Conservation (phyloP, 805 yeast genomes). For the Saturnispora gosingensis region DNA sequence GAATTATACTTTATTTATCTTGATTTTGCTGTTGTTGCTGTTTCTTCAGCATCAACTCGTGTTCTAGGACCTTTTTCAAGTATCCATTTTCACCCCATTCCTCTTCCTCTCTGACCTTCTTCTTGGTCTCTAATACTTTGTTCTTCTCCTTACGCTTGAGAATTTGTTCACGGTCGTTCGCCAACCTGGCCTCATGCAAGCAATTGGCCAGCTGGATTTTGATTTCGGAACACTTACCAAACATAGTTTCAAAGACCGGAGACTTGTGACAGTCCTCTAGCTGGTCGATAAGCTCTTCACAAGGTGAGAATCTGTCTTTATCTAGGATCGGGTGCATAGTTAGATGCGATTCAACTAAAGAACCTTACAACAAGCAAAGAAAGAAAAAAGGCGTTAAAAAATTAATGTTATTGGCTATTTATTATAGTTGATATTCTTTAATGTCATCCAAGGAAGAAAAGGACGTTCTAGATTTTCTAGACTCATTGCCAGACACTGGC, state of each 20-base stretch:
- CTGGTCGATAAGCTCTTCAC: slow-evolving; percentile 76
- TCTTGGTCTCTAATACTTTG: slow-evolving; percentile 43
- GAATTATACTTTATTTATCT: background rate
- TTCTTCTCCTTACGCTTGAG: slow-evolving; percentile 47
- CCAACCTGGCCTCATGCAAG: slow-evolving; percentile 65
- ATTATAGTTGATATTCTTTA: background rate
- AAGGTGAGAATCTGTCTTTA: slow-evolving; percentile 35
- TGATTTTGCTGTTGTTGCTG: background rate
- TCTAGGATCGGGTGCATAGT: slow-evolving; percentile 24
- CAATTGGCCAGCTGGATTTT: slow-evolving; percentile 75
- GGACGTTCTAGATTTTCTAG: slow-evolving; percentile 72
- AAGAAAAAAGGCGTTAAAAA: background rate
- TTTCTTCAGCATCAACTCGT: slow-evolving; percentile 31
- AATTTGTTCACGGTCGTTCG: slow-evolving; percentile 48
- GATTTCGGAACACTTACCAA: slow-evolving; percentile 79
- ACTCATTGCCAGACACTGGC: slow-evolving; percentile 49
- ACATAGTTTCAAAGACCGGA: slow-evolving; percentile 55
- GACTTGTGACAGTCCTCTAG: slow-evolving; percentile 79
- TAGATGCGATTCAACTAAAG: background rate
- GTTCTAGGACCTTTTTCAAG: slow-evolving; percentile 54
- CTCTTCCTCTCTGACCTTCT: slow-evolving; percentile 63
- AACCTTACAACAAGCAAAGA: background rate
- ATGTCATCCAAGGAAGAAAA: slow-evolving; percentile 35
- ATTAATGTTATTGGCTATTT: background rate
- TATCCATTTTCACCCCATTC: slow-evolving; percentile 69